These are phyloP conservation scores for Bathelium albidoporum DNA, from an alignment of 495 filamentous ascomycete genomes.

Conservation along the genomic window DNA sequence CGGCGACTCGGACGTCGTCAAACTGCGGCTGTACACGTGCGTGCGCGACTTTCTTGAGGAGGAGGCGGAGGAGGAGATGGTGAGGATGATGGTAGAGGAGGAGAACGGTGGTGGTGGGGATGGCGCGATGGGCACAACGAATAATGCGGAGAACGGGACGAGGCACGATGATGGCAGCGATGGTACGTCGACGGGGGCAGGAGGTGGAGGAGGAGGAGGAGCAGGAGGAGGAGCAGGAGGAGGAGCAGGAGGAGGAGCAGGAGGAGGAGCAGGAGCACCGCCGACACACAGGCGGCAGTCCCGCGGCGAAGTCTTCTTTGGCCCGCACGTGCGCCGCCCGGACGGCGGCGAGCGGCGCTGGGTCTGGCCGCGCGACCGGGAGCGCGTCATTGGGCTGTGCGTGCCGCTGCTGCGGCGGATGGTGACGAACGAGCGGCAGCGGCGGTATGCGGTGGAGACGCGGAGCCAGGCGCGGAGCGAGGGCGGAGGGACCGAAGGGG, in stretches of 20 bases:
- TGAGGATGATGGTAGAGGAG: slow-evolving; percentile 30
- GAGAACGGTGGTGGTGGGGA: no score
- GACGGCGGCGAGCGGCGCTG: slow-evolving; percentile 28
- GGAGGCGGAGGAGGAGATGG: slow-evolving; percentile 28
- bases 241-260: slow-evolving; percentile 13
- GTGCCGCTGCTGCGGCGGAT: slow-evolving; percentile 51
- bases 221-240: slow-evolving; percentile 27
- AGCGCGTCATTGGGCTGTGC: slow-evolving; percentile 46
- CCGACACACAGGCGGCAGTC: neutral
- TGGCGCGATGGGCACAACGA: no score
- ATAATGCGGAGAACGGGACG: no score
- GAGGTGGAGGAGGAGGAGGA: neutral
- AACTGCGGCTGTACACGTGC: slow-evolving; percentile 49
- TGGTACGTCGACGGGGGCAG: no score
- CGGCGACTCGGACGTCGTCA: slow-evolving; percentile 52
- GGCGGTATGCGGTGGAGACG: slow-evolving; percentile 51
- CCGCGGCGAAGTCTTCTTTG: neutral
- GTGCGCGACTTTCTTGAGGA: slow-evolving; percentile 48
- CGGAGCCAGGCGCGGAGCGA: slow-evolving; percentile 27
- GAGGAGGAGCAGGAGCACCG: neutral
- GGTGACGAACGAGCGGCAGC: slow-evolving; percentile 56
- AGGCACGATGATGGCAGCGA: no score
- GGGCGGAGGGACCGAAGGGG: slow-evolving; percentile 39
- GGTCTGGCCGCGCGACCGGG: slow-evolving; percentile 45
- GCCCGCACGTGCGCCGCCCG: neutral